Percentiles rank a stretch among this genome's conserved stretches.
Evolutionary conservation across 2,329 filamentous ascomycete genomes (phyloP).

Genomic region (Cercospora sojina): DNA sequence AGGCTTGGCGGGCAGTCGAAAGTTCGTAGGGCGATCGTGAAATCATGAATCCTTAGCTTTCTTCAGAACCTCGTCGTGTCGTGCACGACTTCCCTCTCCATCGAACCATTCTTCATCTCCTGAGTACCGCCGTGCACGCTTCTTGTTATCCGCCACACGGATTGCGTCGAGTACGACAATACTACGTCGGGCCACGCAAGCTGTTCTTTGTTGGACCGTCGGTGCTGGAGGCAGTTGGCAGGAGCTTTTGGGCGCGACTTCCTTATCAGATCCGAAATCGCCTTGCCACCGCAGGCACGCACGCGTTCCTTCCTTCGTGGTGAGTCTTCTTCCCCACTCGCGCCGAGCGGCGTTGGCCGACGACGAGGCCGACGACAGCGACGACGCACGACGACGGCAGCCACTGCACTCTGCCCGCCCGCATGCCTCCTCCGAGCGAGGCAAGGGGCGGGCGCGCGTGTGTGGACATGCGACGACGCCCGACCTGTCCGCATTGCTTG

Average conservation of each 20-base stretch:
- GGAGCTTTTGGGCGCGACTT: not conserved
- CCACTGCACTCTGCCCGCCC: not conserved
- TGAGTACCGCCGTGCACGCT: not conserved
- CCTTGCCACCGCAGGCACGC: not conserved
- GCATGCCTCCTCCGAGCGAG: not conserved
- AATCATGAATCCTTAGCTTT: not conserved
- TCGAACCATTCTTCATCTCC: not conserved
- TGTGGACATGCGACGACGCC: not conserved
- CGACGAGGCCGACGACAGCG: not conserved
- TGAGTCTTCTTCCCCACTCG: constrained; percentile 2
- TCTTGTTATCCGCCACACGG: not conserved
- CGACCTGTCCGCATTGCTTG: not conserved
- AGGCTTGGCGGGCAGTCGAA: not conserved
- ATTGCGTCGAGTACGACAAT: not conserved
- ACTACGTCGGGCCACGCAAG: not conserved
- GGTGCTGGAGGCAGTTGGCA: not conserved
- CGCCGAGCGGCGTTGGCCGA: not conserved
- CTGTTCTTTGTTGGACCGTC: not conserved
- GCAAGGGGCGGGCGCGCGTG: not conserved
- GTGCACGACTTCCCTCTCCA: not conserved
- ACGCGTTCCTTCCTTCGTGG: not conserved
- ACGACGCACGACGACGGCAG: not conserved
- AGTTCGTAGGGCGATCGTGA: not conserved
- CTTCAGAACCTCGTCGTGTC: not conserved
- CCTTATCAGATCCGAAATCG: constrained; percentile 6